Conservation (phyloP, 495 filamentous ascomycete genomes). For the Chaetomidium leptoderma region DNA sequence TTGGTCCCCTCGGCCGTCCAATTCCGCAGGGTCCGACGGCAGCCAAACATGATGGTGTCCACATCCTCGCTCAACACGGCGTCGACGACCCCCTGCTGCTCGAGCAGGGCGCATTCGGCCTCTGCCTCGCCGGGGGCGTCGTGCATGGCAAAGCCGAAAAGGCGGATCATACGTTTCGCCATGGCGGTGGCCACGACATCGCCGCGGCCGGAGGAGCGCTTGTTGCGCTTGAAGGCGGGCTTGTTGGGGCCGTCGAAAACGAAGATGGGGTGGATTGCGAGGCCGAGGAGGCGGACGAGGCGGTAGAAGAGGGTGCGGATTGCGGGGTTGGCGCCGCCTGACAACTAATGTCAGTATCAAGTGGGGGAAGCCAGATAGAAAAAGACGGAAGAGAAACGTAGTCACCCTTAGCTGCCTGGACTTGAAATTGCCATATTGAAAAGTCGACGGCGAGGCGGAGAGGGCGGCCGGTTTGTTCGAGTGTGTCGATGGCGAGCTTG, state of each 20-base stretch:
- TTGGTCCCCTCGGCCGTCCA: constrained; percentile 71
- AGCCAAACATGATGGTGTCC: constrained; percentile 97
- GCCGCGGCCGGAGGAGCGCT: constrained; percentile 49
- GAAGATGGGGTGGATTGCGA: constrained; percentile 84
- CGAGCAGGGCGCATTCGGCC: constrained; percentile 87
- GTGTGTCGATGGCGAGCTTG: constrained; percentile 71
- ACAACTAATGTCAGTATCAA: neutral
- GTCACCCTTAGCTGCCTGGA: constrained; percentile 73
- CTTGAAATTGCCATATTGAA: constrained; percentile 96
- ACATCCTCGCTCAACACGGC: constrained; percentile 96
- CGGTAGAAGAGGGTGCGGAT: constrained; percentile 91
- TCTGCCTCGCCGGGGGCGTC: constrained; percentile 94
- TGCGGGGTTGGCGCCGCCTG: constrained; percentile 83
- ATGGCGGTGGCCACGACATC: constrained; percentile 52
- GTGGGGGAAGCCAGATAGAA: neutral
- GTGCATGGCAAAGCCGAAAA: constrained; percentile 82
- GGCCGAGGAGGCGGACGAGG: constrained; percentile 72
- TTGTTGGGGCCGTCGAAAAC: constrained; percentile 93
- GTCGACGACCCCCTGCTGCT: constrained; percentile 81
- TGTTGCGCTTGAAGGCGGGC: constrained; percentile 85
- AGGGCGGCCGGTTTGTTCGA: constrained; percentile 65
- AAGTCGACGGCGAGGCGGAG: constrained; percentile 90
- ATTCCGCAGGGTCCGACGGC: constrained; percentile 68
- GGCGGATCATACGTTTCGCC: constrained; percentile 72
- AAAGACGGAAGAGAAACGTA: constrained; percentile 6